Evolutionary conservation across 2,329 filamentous ascomycete species (phyloP).

Genomic region (Apiospora rasikravindrae): DNA sequence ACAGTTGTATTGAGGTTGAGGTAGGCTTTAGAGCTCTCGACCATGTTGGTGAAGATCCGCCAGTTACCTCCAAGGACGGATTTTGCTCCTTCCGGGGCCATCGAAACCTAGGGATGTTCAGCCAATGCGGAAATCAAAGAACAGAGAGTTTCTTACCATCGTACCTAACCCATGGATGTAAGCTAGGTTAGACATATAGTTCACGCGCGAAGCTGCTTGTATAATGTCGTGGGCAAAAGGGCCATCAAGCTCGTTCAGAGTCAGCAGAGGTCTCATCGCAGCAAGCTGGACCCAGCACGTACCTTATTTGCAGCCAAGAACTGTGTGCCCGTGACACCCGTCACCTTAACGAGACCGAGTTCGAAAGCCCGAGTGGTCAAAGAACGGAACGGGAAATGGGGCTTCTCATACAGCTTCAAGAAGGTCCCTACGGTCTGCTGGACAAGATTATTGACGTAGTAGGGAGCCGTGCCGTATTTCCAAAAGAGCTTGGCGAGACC

Average conservation of each 20-base stretch:
- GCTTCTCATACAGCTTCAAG: conserved; percentile 77
- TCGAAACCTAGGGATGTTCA: conserved; percentile 63
- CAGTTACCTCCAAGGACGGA: conserved; percentile 86
- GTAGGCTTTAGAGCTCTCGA: conserved; percentile 65
- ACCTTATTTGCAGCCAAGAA: conserved; percentile 70
- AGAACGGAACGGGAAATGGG: conserved; percentile 83
- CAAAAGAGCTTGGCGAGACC: conserved; percentile 79
- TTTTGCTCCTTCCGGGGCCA: conserved; percentile 85
- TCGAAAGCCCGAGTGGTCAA: conserved; percentile 72
- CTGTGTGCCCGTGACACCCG: conserved; percentile 74
- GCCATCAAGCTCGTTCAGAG: conserved; percentile 56
- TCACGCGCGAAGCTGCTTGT: conserved; percentile 89
- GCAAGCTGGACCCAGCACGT: conserved; percentile 23
- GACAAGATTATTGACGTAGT: conserved; percentile 75
- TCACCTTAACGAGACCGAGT: conserved; percentile 69
- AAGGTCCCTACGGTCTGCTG: conserved; percentile 75
- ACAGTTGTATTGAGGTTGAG: conserved; percentile 73
- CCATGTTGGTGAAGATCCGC: conserved; percentile 89
- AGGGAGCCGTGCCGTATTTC: conserved; percentile 82
- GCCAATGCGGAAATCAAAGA: neutral
- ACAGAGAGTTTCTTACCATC: conserved; percentile 58
- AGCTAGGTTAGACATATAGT: conserved; percentile 90
- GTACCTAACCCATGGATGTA: conserved; percentile 87
- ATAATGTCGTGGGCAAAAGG: conserved; percentile 81
- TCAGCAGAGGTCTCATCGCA: neutral